These are phyloP conservation scores for Grigorovia yakushimaensis DNA, from an alignment of 805 yeast genomes.

Conservation along the genomic window DNA sequence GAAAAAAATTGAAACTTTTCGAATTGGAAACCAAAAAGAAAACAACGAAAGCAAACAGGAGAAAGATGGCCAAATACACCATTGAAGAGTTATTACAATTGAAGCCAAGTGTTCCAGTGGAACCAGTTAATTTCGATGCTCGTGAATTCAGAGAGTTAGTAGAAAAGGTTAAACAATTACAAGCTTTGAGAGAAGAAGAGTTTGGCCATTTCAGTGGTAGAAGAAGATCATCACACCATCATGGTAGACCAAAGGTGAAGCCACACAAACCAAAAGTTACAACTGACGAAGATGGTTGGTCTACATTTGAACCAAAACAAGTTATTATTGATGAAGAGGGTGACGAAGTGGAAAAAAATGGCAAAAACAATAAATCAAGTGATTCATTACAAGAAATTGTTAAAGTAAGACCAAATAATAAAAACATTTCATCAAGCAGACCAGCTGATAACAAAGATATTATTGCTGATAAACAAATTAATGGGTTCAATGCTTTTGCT, in stretches of 20 bases:
- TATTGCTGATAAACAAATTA: slow-evolving; percentile 55
- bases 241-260: slow-evolving; percentile 44
- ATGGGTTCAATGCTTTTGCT: slow-evolving; percentile 70
- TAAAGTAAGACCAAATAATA: slow-evolving; percentile 60
- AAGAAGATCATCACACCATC: slow-evolving; percentile 47
- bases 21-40: background rate
- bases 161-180: slow-evolving; percentile 50
- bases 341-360: slow-evolving; percentile 21
- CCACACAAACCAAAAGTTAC: slow-evolving; percentile 42
- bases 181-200: slow-evolving; percentile 29
- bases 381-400: slow-evolving; percentile 34
- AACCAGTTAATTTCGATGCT: slow-evolving; percentile 55
- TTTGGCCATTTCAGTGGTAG: slow-evolving; percentile 43
- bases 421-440: slow-evolving; percentile 63
- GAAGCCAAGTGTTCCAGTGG: slow-evolving; percentile 46
- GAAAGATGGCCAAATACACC: slow-evolving; percentile 36
- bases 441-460: slow-evolving; percentile 67
- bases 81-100: slow-evolving; percentile 57
- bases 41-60: background rate
- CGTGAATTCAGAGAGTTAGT: slow-evolving; percentile 55
- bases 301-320: slow-evolving; percentile 45
- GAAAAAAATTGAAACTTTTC: background rate
- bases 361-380: slow-evolving; percentile 5
- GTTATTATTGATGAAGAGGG: slow-evolving; percentile 12
- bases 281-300: slow-evolving; percentile 78